These are phyloP conservation scores for Xanthoceras sorbifolium DNA, from an alignment of 345 rosid genomes.

Conservation along the genomic window DNA sequence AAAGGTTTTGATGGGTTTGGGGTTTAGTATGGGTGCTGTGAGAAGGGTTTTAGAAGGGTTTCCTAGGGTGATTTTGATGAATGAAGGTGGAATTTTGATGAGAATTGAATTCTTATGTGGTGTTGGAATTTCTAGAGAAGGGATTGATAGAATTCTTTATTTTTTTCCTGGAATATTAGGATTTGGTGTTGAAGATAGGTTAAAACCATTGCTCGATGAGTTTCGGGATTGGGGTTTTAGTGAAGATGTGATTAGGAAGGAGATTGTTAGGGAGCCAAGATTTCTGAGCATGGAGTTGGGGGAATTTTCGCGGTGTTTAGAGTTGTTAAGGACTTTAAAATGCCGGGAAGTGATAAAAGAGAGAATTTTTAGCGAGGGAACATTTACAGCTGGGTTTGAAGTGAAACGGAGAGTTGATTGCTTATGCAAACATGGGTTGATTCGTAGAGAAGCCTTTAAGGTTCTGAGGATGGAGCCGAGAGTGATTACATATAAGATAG, in stretches of 20 bases:
- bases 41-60: constrained; percentile 53
- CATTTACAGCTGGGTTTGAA: constrained; percentile 67
- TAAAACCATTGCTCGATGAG: constrained; percentile 66
- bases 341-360: constrained; percentile 59
- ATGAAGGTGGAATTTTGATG: constrained; percentile 42
- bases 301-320: constrained; percentile 68
- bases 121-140: constrained; percentile 41
- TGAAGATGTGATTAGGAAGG: constrained; percentile 45
- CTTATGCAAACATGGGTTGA: constrained; percentile 71
- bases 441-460: constrained; percentile 70
- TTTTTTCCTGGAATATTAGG: constrained; percentile 56
- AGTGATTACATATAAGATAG: constrained; percentile 55
- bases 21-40: constrained; percentile 51
- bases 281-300: constrained; percentile 76
- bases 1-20: constrained; percentile 53
- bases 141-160: constrained; percentile 49
- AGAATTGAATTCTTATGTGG: constrained; percentile 55
- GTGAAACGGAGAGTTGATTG: constrained; percentile 79
- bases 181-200: constrained; percentile 47
- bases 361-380: constrained; percentile 51
- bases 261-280: constrained; percentile 61
- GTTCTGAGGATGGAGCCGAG: constrained; percentile 85
- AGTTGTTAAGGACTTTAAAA: constrained; percentile 53
- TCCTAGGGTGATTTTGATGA: constrained; percentile 50
- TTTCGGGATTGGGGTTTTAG: constrained; percentile 60